Percentiles rank a stretch among this genome's conserved stretches.
phyloP scores from a whole-genome alignment of 495 filamentous ascomycete genomes.

The Cenococcum geophilum region DNA sequence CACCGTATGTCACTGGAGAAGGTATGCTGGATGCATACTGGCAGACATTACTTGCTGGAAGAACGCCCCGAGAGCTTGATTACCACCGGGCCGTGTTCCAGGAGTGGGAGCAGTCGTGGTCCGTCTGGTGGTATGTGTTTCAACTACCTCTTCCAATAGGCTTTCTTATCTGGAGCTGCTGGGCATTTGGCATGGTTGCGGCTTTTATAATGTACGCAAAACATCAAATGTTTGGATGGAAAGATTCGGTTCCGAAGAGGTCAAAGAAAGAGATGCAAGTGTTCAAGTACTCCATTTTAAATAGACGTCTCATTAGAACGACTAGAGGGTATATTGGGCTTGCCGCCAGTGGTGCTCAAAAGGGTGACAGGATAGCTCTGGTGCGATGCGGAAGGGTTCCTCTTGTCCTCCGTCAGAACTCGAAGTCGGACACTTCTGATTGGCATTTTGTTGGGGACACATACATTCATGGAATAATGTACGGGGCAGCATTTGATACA shows the following conservation, averaged over 20 bases:
- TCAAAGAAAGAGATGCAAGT: neutral
- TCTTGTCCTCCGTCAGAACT: neutral
- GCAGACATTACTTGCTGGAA: neutral
- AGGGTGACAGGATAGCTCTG: neutral
- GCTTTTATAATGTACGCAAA: neutral
- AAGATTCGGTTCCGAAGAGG: neutral
- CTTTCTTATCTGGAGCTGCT: neutral
- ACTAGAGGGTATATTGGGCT: neutral
- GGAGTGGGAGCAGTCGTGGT: neutral
- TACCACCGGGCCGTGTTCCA: neutral
- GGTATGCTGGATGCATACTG: neutral
- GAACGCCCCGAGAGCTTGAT: neutral
- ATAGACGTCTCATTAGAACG: neutral
- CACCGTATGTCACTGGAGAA: neutral
- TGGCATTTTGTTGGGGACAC: neutral
- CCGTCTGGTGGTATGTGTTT: neutral
- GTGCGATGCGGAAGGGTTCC: neutral
- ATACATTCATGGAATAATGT: slow-evolving; percentile 5
- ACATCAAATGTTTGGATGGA: neutral
- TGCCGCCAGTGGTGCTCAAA: neutral
- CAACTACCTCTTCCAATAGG: neutral
- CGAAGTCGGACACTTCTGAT: neutral
- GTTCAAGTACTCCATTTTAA: neutral
- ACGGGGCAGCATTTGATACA: neutral
- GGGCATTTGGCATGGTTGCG: neutral